Evolutionary conservation across 495 filamentous ascomycete species (phyloP), one percentile per base, ranked within the genome.

Genomic region (Penicillium pancosmium): DNA sequence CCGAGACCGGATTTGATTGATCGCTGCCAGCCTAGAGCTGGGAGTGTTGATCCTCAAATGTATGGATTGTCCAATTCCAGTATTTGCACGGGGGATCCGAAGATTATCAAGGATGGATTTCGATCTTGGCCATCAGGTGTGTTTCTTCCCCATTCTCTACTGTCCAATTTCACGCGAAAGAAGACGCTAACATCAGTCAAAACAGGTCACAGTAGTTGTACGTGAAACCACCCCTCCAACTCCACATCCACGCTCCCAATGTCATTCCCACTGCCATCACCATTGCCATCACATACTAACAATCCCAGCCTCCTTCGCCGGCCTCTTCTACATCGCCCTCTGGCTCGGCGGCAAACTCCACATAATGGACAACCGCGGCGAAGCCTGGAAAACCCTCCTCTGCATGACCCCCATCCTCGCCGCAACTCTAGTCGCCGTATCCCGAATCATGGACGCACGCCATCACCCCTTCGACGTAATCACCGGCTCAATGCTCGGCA

Each of bases 401-500:
- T 83, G 90, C 55, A 77, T 91, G 57, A 70, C 90, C 4, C 83
- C 83, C 9, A 76, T 78, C 34, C 72, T 86, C 23, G 82, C 66
- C 15, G 83, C 83, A 9, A 78, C 80, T 10, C 73, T 85, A 3
- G 76, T 86, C 38, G 82, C 83, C 6, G 80, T 82, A 33, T 76
- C 74, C 34, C 80, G 83, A 23, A 85, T 84, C 50, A 85, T 91
- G 80, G 92, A 96, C 67, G 91, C 89, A 66, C 82, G 91, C 9
- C 92, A 96, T 63, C 91, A 95, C 73, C 90, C 88, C 12, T 95
- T 96, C 73, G 92, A 96, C 58, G 92, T 95, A 44, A 78, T 96
- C 21, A 90, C 88, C 25, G 91, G 91, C 7, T 87, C 82, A 19
- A 65, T 89, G 2, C 84, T 93, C 47, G 90, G 90, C 4, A 63